phyloP scores from a whole-genome alignment of 345 rosid genomes.

The Gossypium longicalyx region DNA sequence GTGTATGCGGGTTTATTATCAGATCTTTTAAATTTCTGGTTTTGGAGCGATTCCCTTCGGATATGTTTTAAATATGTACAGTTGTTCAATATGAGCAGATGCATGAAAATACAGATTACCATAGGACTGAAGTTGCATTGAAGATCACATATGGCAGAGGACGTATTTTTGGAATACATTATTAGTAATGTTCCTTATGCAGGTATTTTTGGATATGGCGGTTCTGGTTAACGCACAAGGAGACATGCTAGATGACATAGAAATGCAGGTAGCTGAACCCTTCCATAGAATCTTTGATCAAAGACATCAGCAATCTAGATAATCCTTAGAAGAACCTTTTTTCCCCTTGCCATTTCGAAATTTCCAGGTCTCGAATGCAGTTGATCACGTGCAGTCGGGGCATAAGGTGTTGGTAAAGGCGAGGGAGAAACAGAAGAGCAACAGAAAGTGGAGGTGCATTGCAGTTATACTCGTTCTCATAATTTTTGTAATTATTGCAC shows the following conservation, averaged over 20 bases:
- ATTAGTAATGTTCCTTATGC: constrained; percentile 21
- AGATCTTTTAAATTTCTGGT: background rate
- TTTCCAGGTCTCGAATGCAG: constrained; percentile 75
- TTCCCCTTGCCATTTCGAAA: background rate
- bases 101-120: constrained; percentile 11
- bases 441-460: constrained; percentile 91
- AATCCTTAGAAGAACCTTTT: background rate
- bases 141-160: background rate
- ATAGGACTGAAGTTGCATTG: background rate
- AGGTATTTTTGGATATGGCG: constrained; percentile 94
- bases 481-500: constrained; percentile 53
- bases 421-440: constrained; percentile 60
- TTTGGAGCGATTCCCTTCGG: background rate
- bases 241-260: constrained; percentile 89
- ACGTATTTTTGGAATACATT: background rate
- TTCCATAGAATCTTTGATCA: background rate
- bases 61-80: constrained; percentile 6
- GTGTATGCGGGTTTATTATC: background rate
- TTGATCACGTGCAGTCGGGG: constrained; percentile 89
- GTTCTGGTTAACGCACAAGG: constrained; percentile 94
- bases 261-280: constrained; percentile 55
- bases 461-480: constrained; percentile 80
- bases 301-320: background rate
- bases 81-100: background rate
- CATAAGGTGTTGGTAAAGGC: constrained; percentile 69